Percentiles rank a stretch among this genome's conserved stretches.
Conservation (phyloP, 2,329 filamentous ascomycete genomes). For the Pseudopyricularia javanii region DNA sequence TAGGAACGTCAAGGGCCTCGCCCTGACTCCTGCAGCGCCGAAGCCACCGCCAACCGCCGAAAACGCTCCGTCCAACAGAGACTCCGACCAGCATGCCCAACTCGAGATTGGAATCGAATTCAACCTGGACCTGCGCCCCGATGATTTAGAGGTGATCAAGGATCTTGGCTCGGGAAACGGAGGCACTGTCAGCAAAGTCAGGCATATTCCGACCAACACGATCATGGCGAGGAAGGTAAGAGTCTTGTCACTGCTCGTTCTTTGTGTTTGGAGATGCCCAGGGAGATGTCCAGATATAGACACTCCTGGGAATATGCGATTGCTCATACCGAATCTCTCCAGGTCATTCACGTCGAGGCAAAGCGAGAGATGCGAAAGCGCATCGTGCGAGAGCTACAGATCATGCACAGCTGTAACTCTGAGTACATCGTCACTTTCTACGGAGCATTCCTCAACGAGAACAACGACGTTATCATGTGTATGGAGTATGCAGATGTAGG, state of each 20-base stretch:
- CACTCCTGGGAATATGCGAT: not conserved
- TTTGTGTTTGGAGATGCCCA: not conserved
- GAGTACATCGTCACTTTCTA: slow-evolving; percentile 97
- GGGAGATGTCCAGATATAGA: not conserved
- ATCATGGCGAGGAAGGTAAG: slow-evolving; percentile 94
- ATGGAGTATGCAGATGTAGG: slow-evolving; percentile 99
- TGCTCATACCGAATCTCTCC: slow-evolving; percentile 8
- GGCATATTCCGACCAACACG: slow-evolving; percentile 86
- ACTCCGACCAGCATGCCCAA: slow-evolving; percentile 50
- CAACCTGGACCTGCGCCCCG: slow-evolving; percentile 79
- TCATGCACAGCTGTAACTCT: slow-evolving; percentile 96
- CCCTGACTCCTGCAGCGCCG: slow-evolving; percentile 66
- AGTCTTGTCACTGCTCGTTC: not conserved
- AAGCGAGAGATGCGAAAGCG: slow-evolving; percentile 95
- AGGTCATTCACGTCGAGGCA: slow-evolving; percentile 97
- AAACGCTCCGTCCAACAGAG: slow-evolving; percentile 33
- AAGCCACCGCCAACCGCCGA: slow-evolving; percentile 62
- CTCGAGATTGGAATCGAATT: slow-evolving; percentile 97
- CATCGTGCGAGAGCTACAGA: slow-evolving; percentile 92
- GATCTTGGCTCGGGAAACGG: slow-evolving; percentile 94
- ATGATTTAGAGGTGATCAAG: slow-evolving; percentile 86
- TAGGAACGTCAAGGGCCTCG: slow-evolving; percentile 94
- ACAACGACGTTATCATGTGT: slow-evolving; percentile 97
- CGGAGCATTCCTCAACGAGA: slow-evolving; percentile 90
- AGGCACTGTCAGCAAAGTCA: slow-evolving; percentile 95